phyloP scores from a whole-genome alignment of 1,284 basidiomycete genomes.

The Naganishia sp. region DNA sequence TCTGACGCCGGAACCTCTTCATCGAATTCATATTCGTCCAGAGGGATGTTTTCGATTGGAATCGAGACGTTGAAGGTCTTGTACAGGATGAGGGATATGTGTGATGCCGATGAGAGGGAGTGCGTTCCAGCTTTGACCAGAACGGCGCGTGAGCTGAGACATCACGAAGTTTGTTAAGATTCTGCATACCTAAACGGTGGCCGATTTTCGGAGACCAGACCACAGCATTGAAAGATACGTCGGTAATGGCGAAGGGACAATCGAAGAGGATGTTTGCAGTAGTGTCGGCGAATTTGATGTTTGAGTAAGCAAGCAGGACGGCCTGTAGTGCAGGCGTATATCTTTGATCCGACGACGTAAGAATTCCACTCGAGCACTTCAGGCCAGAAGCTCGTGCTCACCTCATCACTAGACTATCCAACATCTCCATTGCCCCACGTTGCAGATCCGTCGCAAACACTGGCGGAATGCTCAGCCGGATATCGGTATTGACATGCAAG shows the following conservation, averaged over 20 bases:
- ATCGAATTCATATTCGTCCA: conserved; percentile 81
- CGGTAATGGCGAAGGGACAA: conserved; percentile 79
- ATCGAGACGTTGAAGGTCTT: conserved; percentile 97
- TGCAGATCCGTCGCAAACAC: conserved; percentile 71
- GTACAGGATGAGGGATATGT: conserved; percentile 87
- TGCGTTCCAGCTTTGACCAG: conserved; percentile 70
- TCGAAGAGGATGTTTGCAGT: conserved; percentile 76
- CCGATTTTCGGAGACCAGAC: conserved; percentile 88
- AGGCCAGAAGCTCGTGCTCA: conserved; percentile 51
- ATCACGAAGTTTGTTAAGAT: not conserved
- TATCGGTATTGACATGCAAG: conserved; percentile 64
- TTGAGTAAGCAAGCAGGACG: conserved; percentile 83
- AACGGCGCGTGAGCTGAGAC: conserved; percentile 26
- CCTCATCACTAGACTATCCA: conserved; percentile 94
- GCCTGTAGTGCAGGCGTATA: conserved; percentile 85
- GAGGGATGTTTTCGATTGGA: conserved; percentile 85
- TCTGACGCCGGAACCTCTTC: conserved; percentile 58
- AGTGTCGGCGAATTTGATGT: conserved; percentile 68
- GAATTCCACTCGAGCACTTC: not conserved
- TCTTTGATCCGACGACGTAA: conserved; percentile 55
- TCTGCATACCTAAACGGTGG: conserved; percentile 71
- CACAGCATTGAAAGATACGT: conserved; percentile 76
- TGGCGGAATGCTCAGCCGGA: conserved; percentile 78
- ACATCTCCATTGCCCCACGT: conserved; percentile 77
- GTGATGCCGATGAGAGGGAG: conserved; percentile 88